These are phyloP conservation scores for Botrytis paeoniae DNA, from an alignment of 2,329 filamentous ascomycete genomes.

Conservation along the genomic window DNA sequence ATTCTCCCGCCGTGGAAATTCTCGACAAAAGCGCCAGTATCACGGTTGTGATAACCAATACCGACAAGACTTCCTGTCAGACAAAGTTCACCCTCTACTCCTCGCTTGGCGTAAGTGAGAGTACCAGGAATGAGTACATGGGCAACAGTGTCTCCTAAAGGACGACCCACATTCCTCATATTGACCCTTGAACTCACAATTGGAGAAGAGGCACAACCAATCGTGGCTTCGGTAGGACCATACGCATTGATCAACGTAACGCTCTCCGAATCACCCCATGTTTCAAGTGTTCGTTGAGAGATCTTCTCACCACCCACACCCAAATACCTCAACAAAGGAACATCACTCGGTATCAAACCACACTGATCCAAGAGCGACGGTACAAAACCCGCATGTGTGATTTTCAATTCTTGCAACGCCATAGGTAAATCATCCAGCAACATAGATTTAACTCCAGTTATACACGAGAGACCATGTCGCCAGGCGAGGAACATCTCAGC, in stretches of 20 bases:
- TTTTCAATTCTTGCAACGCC: conserved; percentile 9
- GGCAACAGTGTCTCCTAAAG: conserved; percentile 10
- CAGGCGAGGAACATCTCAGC: conserved; percentile 37
- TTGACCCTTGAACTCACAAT: conserved; percentile 1
- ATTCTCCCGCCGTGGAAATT: conserved; percentile 5
- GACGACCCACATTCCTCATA: conserved; percentile 3
- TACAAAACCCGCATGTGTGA: conserved; percentile 11
- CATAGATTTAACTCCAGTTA: conserved; percentile 26
- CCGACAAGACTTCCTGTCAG: conserved; percentile 8
- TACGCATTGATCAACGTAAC: conserved; percentile 13
- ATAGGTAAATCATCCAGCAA: conserved; percentile 7
- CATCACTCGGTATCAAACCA: conserved; percentile 4
- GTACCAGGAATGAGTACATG: conserved; percentile 12
- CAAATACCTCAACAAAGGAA: conserved; percentile 7
- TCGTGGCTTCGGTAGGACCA: conserved; percentile 8
- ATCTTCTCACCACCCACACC: conserved; percentile 12
- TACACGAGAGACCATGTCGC: conserved; percentile 35
- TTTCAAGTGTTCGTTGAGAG: conserved; percentile 6
- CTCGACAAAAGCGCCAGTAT: conserved; percentile 10
- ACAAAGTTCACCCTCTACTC: conserved; percentile 12
- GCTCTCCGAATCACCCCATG: conserved; percentile 4
- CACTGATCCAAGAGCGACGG: conserved; percentile 9
- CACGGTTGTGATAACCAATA: conserved; percentile 8
- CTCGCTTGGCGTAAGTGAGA: not conserved
- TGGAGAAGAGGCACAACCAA: conserved; percentile 3